Conservation (phyloP, 2,329 filamentous ascomycete species). For the Fusarium sp. region DNA sequence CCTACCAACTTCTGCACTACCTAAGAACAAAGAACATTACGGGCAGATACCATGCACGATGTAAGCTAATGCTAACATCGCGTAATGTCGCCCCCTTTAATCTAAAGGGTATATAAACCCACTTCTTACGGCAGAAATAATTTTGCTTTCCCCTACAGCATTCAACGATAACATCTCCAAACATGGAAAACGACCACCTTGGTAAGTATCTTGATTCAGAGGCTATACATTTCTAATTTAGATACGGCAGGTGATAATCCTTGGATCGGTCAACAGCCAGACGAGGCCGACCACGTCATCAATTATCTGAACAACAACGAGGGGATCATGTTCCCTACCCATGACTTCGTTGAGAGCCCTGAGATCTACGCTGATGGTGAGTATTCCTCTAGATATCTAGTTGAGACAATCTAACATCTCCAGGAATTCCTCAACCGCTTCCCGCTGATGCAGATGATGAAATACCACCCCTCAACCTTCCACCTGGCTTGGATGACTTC, state of each 20-base stretch:
- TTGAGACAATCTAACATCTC: not conserved
- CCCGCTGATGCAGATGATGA: not conserved
- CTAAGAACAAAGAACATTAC: no score
- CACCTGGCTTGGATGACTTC: not conserved
- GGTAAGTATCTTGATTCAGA: no score
- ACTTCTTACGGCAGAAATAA: no score
- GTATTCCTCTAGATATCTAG: fast-evolving
- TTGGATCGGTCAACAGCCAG: not conserved
- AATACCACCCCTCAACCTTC: not conserved
- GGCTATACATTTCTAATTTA: not conserved
- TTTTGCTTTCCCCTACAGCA: no score
- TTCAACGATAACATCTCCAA: no score
- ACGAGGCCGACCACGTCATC: not conserved
- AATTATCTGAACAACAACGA: not conserved
- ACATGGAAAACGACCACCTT: no score
- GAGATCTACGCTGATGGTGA: not conserved
- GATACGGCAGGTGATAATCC: not conserved
- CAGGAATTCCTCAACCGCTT: not conserved
- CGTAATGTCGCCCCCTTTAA: no score
- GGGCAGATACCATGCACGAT: no score
- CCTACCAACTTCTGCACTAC: no score
- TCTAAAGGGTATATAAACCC: no score
- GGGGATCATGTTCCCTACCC: no score
- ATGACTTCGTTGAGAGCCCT: not conserved
- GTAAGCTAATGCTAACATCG: no score